These are phyloP conservation scores for Leptosphaerulina australis DNA, from an alignment of 2,329 filamentous ascomycete species.

Conservation along the genomic window DNA sequence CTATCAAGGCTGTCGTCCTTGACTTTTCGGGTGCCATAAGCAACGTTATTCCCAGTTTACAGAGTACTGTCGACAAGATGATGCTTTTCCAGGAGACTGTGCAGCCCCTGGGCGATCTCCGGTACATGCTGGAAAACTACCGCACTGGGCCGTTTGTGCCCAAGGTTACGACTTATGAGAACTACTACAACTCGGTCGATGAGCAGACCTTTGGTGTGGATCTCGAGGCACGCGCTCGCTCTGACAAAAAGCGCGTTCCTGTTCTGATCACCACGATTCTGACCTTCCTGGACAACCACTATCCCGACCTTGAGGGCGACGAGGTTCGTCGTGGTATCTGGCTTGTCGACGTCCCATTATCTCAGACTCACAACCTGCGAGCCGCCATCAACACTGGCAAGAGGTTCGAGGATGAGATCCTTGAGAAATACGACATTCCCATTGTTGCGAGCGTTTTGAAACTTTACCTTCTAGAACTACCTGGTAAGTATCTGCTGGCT, in stretches of 20 bases:
- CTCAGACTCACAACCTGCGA: conserved; percentile 83
- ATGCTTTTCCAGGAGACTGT: conserved; percentile 99
- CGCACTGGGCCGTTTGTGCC: conserved; percentile 91
- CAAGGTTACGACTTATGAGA: conserved; percentile 91
- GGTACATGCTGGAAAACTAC: conserved; percentile 96
- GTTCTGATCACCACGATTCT: conserved; percentile 89
- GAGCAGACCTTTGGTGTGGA: conserved; percentile 98
- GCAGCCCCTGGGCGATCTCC: conserved; percentile 86
- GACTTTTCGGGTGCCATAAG: conserved; percentile 97
- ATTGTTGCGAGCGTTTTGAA: conserved; percentile 92
- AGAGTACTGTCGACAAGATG: conserved; percentile 97
- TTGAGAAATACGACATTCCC: conserved; percentile 90
- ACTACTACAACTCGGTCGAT: conserved; percentile 98
- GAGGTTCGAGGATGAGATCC: conserved; percentile 72
- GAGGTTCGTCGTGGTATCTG: conserved; percentile 91
- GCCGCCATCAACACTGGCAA: conserved; percentile 86
- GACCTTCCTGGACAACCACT: conserved; percentile 94
- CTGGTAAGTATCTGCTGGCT: conserved; percentile 64
- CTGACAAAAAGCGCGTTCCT: conserved; percentile 94
- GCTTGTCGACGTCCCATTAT: conserved; percentile 88
- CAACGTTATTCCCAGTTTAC: conserved; percentile 95
- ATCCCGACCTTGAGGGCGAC: conserved; percentile 95
- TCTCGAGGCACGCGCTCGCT: conserved; percentile 89
- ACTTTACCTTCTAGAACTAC: conserved; percentile 91
- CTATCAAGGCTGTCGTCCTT: conserved; percentile 95